Base-by-base conservation (phyloP, 2,329 filamentous ascomycete genomes). In the Penicillium aurantiogriseum region DNA sequence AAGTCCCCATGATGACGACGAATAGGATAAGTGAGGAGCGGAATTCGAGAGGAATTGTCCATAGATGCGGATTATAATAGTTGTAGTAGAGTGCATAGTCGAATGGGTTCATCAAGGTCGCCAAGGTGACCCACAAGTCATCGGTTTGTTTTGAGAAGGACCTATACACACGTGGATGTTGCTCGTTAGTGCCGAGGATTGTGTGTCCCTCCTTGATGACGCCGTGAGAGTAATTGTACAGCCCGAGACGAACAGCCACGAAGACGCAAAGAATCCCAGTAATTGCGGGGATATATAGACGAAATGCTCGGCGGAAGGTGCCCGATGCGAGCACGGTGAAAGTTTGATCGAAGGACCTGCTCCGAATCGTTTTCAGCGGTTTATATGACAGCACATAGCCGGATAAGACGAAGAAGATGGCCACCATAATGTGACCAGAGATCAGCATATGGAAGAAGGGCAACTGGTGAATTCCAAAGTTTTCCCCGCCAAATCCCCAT, bases 361-460 rank as follows among this genome's bases (percentile, higher is more conserved):
- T 70, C 36, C 72, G 73, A 52, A 77, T 75, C 38, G 71, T 66
- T 58, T 73, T 77, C 52, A 77, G 59, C 4, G 74, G 74, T 56
- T 75, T 76, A 56, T 75, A 74, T 29, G 76, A 78, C 46, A 80
- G 69, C n/a, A 78, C 77, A 56, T 80, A 80, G 51, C 78, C 78
- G 9, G 77, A 79, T 27, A 80, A 74, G 35, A 80, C 74, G 62
- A 80, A 80, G 67, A 80, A 80, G 38, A 80, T 75, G 45, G 74
- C 71, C 15, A 80, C 77, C 77, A 78, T 78, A 58, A 79, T 74
- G 59, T 80, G 77, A 25, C 78, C 77, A 4, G 76, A 74, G 54
- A 77, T 76, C 27, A 78, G 61, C 61, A 78, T 65, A 49, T 77
- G 75, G 23, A 79, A 50, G 60, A 79, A 69, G 11, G 77, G 77